Evolutionary conservation across 371 early-diverging fungal species (phyloP), one percentile per base, ranked within the genome.

Genomic region (Vairimorpha necatrix): DNA sequence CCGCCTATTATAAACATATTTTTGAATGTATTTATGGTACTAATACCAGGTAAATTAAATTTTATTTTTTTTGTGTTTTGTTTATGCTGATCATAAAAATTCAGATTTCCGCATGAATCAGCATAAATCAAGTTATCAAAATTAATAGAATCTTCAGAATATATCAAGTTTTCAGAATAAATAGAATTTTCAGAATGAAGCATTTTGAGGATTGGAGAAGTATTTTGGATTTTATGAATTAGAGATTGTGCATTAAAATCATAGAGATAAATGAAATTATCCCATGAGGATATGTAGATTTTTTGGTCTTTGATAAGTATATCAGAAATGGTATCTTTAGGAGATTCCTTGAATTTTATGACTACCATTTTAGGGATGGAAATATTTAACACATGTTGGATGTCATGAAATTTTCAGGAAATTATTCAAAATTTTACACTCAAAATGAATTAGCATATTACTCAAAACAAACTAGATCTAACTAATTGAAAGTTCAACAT

Each of bases 261-360:
- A 28, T 56, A 56, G 1, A 26, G 13, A 28, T 56, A 56, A 2
- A 56, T 3, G 30, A 2, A 28, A 2, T 13, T 6, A 28, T 56
- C 58, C 24, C 24, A 56, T 28, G 58, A 56, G 13, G 58, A 56
- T 56, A 56, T 18, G 18, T 56, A 56, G 30, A 56, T 56, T 16
- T 16, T 4, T 13, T 28, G 11, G 6, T 56, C 30, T 28, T 56
- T 2, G 24, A 56, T 28, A 7, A 28, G 13, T 56, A 56, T 56
- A 56, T 56, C 58, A 7, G 58, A 28, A 9, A 56, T 26, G 2
- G 58, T 56, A 56, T 56, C 58, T 28, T 24, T 16, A 56, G 58
- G 58, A 6, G 50, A 13, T 13, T 50, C 50, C 22, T 4, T 6
- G n/a, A 50, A 50, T 50, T 50, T 50, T 42, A 42, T 42, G 16